Percentiles rank a stretch among this genome's conserved stretches.
Evolutionary conservation across 345 rosid genomes (phyloP).

Genomic region (Rhodamnia argentea): DNA sequence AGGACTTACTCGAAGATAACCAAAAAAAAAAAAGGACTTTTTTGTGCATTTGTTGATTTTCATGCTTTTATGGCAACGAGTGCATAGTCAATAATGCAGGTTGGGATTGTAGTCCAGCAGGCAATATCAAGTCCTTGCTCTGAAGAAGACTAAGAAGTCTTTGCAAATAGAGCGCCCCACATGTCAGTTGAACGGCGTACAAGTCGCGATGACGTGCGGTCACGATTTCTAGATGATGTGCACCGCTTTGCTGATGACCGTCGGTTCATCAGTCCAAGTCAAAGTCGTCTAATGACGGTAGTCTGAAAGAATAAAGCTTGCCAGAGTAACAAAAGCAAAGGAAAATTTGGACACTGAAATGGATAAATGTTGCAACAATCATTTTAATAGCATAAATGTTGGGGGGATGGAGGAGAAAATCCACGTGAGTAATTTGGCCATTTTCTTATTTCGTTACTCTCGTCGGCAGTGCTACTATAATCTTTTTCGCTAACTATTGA

Average conservation of each 20-base stretch:
- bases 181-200: too few relatives aligned
- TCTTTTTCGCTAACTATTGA: too few relatives aligned
- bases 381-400: not conserved
- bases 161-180: not conserved
- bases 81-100: not conserved
- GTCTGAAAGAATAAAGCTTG: too few relatives aligned
- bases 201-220: too few relatives aligned
- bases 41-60: not conserved
- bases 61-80: not conserved
- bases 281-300: too few relatives aligned
- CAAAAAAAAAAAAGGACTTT: not conserved
- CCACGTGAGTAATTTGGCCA: not conserved
- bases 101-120: not conserved
- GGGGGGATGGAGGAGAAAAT: not conserved
- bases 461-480: too few relatives aligned
- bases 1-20: too few relatives aligned
- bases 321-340: not conserved
- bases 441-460: not conserved
- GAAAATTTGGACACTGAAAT: not conserved
- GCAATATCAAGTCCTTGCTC: not conserved
- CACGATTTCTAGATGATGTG: too few relatives aligned
- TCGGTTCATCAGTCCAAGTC: too few relatives aligned
- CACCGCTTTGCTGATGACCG: too few relatives aligned
- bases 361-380: not conserved
- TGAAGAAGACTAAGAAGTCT: not conserved